Conservation (phyloP, 495 filamentous ascomycete species). For the Aspergillus saccharolyticus region DNA sequence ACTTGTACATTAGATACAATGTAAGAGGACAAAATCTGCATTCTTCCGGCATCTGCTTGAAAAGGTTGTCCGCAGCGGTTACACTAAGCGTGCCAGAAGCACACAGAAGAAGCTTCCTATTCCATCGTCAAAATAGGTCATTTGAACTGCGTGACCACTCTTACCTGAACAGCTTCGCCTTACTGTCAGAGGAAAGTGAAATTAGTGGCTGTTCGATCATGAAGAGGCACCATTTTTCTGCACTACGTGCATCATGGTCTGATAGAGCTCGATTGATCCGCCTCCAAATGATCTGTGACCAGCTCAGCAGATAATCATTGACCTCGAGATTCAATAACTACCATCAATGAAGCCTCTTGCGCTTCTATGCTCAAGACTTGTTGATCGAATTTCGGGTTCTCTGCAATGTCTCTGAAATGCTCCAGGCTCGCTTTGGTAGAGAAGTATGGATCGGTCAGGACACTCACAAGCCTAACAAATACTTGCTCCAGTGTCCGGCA, state of each 20-base stretch:
- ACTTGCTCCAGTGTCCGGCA: conserved; percentile 22
- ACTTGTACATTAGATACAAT: conserved; percentile 68
- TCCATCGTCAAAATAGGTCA: conserved; percentile 7
- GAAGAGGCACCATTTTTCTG: conserved; percentile 68
- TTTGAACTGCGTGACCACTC: background rate
- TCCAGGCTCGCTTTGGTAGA: conserved; percentile 18
- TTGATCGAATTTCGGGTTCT: conserved; percentile 27
- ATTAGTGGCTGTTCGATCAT: conserved; percentile 60
- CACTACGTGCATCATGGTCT: conserved; percentile 46
- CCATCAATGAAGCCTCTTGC: conserved; percentile 66
- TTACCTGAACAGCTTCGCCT: conserved; percentile 64
- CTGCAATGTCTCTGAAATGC: conserved; percentile 32
- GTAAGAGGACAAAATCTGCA: conserved; percentile 57
- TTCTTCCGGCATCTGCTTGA: conserved; percentile 55
- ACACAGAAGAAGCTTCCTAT: conserved; percentile 67
- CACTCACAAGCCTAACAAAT: conserved; percentile 58
- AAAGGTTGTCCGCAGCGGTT: conserved; percentile 47
- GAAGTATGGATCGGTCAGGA: conserved; percentile 37
- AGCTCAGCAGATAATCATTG: background rate
- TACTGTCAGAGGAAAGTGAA: conserved; percentile 55
- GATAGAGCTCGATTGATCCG: conserved; percentile 53
- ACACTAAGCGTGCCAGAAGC: conserved; percentile 52
- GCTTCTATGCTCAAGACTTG: conserved; percentile 47
- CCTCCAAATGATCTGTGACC: conserved; percentile 70
- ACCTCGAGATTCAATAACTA: conserved; percentile 29